Base-by-base conservation (phyloP, 768 basidiomycete genomes). In the Gymnopilus dilepis region DNA sequence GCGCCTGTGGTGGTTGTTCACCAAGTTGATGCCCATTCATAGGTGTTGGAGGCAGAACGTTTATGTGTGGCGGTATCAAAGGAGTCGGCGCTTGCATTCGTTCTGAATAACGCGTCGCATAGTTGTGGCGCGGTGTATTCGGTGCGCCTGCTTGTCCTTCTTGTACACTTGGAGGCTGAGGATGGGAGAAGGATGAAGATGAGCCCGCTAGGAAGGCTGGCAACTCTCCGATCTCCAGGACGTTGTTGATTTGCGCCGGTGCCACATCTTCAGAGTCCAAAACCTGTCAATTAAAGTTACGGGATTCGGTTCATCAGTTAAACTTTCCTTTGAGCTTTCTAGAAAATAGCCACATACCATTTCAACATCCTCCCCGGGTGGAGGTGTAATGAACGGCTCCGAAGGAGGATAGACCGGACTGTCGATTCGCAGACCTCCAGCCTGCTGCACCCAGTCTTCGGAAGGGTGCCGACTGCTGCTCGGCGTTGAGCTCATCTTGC, bases 401-500 rank as follows among this genome's bases (percentile, higher is more conserved):
- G 68, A 69, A 43, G 69, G 58, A 24, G 61, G 50, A 30, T 71
- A 72, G 47, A 75, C 66, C 43, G 85, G 83, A 63, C 85, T 85
- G 56, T 83, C 82, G 21, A 92, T 88, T n/a, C 82, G 80, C 62
- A 92, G 80, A 48, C 82, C 87, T 56, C 84, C 81, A 4, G 91
- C 84, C 69, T 87, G 89, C 60, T 80, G 78, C 11, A 92, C 90
- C 91, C 90, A 93, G 68, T 92, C 90, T 60, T 91, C 91, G 8
- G 84, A 81, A 17, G 76, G 72, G 41, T 80, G 75, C 26, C 79
- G 72, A 66, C 81, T 78, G 65, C 74, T 77, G 68, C 63, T 70
- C 43, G 76, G 67, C 21, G 45, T 64, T 17, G 47, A 38, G 40
- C 62, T 65, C 24, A 65, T 48, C n/a, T 61, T 62, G 17, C 54